Conservation (phyloP, 169 alveolate species). For the Plasmodium sp. region DNA sequence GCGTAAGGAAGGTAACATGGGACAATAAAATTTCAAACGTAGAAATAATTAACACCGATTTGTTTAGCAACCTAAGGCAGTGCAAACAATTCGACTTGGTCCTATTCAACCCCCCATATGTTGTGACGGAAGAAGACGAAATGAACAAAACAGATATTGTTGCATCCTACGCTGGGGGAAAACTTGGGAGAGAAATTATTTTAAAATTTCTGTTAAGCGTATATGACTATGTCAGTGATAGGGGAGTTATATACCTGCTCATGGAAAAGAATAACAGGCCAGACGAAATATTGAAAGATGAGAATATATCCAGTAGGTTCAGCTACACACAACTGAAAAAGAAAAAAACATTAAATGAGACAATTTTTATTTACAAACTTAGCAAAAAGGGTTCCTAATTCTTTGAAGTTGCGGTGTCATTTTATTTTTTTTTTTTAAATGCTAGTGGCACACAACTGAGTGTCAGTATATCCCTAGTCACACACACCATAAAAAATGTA, state of each 20-base stretch:
- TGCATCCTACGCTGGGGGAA: slow-evolving; percentile 71
- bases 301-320: slow-evolving; percentile 2
- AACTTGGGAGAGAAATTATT: slow-evolving; percentile 67
- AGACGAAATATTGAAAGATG: slow-evolving; percentile 30
- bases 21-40: slow-evolving; percentile 40
- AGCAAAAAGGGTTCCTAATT: slow-evolving; percentile 14
- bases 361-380: slow-evolving; percentile 61
- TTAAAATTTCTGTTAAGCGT: slow-evolving; percentile 49
- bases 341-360: slow-evolving; percentile 64
- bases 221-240: slow-evolving; percentile 47
- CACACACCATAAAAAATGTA: not conserved
- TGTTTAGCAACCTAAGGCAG: slow-evolving; percentile 34
- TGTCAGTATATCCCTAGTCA: not conserved
- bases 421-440: not conserved
- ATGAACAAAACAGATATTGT: slow-evolving; percentile 52
- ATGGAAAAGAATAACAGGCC: slow-evolving; percentile 57
- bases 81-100: slow-evolving; percentile 49
- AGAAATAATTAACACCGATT: slow-evolving; percentile 32
- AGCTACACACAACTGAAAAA: slow-evolving; percentile 19
- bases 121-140: slow-evolving; percentile 57
- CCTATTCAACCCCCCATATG: slow-evolving; percentile 72
- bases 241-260: slow-evolving; percentile 51
- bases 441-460: not conserved
- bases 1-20: slow-evolving; percentile 19
- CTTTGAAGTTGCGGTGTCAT: not conserved